Evolutionary conservation across 139 green algal species (phyloP), one percentile per base, ranked within the genome.

Genomic region (Closterium sp.): DNA sequence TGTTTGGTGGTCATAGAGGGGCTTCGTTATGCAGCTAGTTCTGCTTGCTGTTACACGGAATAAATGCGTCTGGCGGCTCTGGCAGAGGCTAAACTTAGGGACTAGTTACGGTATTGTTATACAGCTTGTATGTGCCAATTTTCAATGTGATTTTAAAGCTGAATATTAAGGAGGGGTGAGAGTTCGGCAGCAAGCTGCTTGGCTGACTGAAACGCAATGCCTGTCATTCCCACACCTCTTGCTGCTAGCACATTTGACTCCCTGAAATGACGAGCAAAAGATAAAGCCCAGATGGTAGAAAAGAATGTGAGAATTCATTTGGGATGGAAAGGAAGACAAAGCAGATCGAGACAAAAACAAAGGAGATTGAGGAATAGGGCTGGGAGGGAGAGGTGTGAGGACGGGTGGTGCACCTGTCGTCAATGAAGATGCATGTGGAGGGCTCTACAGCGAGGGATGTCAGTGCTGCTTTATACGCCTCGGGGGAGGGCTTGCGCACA

Each of bases 361-460:
- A 50, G 34, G 34, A 6, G 34, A 42, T 4, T 42, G 34, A 10
- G 4, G 9, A 42, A 42, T 42, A 6, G 34, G 34, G 34, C 34
- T 42, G 28, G 45, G 70, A n/a, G 19, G 3, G 70, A 19, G 70
- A 31, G 24, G 17, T 70, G 27, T 29, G n/a, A 31, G 89, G 29
- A 21, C 7, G 70, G 30, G 45, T 31, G 70, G 89, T 30, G 29
- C 32, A 91, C 91, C 31, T 93, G 91, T 94, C 91, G 24, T 94
- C 91, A 28, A 94, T 34, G 86, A 94, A 93, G 87, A 94, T 93
- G 91, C 89, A 93, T 31, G 88, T 50, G n/a, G 22, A 28, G 27
- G 89, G 31, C 13, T 38, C 21, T 19, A 94, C 88, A 22, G n/a
- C 50, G 11, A 94, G 91, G 27, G 34, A 29, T 21, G 89, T 28